phyloP scores from a whole-genome alignment of 1,284 basidiomycete genomes.

The Ceratobasidium sp. region DNA sequence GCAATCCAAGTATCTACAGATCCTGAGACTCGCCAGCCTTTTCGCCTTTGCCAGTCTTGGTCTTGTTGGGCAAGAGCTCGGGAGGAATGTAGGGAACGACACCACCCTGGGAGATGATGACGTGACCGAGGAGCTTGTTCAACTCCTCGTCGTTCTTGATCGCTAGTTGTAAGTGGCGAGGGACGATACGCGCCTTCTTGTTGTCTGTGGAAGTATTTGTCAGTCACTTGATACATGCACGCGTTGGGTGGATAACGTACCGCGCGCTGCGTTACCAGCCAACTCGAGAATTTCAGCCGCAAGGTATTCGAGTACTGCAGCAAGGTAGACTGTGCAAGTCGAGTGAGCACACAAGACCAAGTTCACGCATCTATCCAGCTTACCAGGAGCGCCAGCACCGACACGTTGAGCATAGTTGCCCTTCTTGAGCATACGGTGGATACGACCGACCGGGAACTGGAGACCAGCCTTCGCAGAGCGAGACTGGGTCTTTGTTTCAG shows the following conservation, averaged over 20 bases:
- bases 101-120: slow-evolving; percentile 93
- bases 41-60: slow-evolving; percentile 70
- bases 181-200: slow-evolving; percentile 70
- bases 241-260: no score
- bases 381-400: slow-evolving; percentile 54
- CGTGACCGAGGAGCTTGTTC: slow-evolving; percentile 83
- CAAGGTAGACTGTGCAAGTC: slow-evolving; percentile 50
- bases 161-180: slow-evolving; percentile 84
- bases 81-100: slow-evolving; percentile 81
- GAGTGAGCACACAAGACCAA: background rate
- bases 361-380: background rate
- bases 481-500: slow-evolving; percentile 50
- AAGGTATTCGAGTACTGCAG: slow-evolving; percentile 54
- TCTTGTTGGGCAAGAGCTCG: slow-evolving; percentile 52
- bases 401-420: slow-evolving; percentile 55
- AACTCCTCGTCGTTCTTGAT: slow-evolving; percentile 90
- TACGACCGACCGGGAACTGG: slow-evolving; percentile 56
- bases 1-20: slow-evolving; percentile 29
- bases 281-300: slow-evolving; percentile 55
- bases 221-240: no score
- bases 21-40: slow-evolving; percentile 48
- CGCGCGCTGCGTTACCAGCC: slow-evolving; percentile 52
- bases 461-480: slow-evolving; percentile 55
- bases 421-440: slow-evolving; percentile 54
- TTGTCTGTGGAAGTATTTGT: no score